phyloP scores from a whole-genome alignment of 495 filamentous ascomycete species.

The Penicillium odoratum region DNA sequence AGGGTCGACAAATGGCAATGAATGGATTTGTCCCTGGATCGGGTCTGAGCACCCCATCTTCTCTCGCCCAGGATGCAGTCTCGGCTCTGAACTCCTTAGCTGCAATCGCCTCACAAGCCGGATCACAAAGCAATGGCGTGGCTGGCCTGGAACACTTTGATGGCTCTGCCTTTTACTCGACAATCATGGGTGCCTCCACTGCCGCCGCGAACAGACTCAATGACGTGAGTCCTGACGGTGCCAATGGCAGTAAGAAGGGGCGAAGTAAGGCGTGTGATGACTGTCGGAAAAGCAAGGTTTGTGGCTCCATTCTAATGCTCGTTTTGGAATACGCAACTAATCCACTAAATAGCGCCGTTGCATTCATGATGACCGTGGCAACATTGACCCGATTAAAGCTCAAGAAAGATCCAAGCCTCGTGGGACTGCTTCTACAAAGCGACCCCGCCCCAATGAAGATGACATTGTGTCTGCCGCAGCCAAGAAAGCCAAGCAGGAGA shows the following conservation, averaged over 20 bases:
- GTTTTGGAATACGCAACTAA: conserved; percentile 4
- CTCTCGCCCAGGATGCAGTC: conserved; percentile 46
- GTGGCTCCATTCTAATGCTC: conserved; percentile 6
- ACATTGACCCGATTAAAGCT: conserved; percentile 63
- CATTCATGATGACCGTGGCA: conserved; percentile 65
- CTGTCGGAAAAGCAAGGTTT: conserved; percentile 68
- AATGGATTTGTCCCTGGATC: conserved; percentile 33
- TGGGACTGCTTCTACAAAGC: conserved; percentile 48
- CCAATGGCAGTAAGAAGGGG: conserved; percentile 48
- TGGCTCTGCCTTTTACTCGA: conserved; percentile 25
- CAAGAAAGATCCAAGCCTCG: conserved; percentile 60
- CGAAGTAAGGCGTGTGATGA: conserved; percentile 65
- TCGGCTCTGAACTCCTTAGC: conserved; percentile 47
- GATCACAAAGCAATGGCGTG: conserved; percentile 30
- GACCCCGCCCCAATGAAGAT: conserved; percentile 46
- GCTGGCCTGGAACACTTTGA: conserved; percentile 33
- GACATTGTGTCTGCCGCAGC: conserved; percentile 19
- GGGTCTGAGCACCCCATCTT: conserved; percentile 30
- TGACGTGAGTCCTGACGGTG: conserved; percentile 40
- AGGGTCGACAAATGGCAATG: conserved; percentile 30
- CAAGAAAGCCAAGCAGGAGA: conserved; percentile 45
- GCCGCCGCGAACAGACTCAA: conserved; percentile 27
- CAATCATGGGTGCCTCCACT: conserved; percentile 32
- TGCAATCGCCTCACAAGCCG: conserved; percentile 43
- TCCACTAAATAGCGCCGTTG: conserved; percentile 56